Evolutionary conservation across 1,139 yeast species (phyloP).

Genomic region (Meyerozyma guilliermondii): DNA sequence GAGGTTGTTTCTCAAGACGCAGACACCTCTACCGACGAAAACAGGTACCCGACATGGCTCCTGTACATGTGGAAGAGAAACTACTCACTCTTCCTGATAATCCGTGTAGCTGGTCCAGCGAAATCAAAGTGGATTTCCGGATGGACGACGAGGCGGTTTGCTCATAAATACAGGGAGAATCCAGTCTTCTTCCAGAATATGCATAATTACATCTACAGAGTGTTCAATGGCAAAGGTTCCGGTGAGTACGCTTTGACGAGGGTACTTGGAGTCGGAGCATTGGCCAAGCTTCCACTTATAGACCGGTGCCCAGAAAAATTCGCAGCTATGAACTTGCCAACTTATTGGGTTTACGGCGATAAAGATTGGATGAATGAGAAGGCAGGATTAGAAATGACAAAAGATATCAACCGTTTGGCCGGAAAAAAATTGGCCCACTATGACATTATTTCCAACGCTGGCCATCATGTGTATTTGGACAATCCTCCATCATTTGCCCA

Average conservation of each 20-base stretch:
- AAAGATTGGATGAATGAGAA: conserved; percentile 46
- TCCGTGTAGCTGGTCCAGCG: conserved; percentile 33
- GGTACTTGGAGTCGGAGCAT: conserved; percentile 34
- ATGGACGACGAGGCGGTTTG: conserved; percentile 42
- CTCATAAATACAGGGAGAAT: conserved; percentile 26
- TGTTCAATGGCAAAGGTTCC: conserved; percentile 38
- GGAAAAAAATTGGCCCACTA: conserved; percentile 9
- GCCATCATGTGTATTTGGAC: conserved; percentile 78
- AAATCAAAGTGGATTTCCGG: conserved; percentile 32
- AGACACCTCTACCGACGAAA: background rate
- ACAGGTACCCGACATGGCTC: conserved; percentile 8
- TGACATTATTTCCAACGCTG: conserved; percentile 10
- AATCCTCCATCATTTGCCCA: conserved; percentile 31
- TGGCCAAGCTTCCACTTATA: conserved; percentile 38
- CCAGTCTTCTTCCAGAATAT: conserved; percentile 28
- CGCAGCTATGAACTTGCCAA: conserved; percentile 34
- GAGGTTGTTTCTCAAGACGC: conserved; percentile 7
- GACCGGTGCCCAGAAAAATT: conserved; percentile 39
- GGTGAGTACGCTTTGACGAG: conserved; percentile 45
- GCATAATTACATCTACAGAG: conserved; percentile 40
- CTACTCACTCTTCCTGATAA: conserved; percentile 32
- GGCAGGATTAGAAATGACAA: conserved; percentile 37
- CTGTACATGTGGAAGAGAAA: conserved; percentile 33
- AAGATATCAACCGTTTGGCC: conserved; percentile 35
- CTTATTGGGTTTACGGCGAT: conserved; percentile 44